A percentile compares a stretch with the other conserved stretches of the same genome.
These are phyloP conservation scores for Excoecaria cochinchinensis DNA, from an alignment of 345 rosid genomes.

Conservation along the genomic window DNA sequence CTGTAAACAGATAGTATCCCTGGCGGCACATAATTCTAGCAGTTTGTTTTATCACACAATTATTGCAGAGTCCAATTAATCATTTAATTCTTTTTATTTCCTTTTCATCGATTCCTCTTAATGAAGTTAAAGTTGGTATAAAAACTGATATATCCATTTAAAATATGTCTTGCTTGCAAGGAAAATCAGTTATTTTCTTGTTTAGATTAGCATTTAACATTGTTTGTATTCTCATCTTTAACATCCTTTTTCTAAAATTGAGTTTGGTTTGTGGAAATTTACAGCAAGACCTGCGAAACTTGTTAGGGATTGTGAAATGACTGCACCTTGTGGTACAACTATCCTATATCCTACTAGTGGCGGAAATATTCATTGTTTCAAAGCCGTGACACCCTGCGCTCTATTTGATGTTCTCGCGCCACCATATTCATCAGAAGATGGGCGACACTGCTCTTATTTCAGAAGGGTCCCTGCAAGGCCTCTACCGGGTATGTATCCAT, in stretches of 20 bases:
- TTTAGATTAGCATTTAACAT: background rate
- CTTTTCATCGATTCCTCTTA: background rate
- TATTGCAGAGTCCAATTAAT: background rate
- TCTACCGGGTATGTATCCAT: slow-evolving; percentile 62
- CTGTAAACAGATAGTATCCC: background rate
- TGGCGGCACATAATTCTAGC: background rate
- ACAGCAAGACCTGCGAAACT: slow-evolving; percentile 79
- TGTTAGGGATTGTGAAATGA: slow-evolving; percentile 67
- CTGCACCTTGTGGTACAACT: slow-evolving; percentile 60
- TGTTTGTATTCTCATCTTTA: background rate
- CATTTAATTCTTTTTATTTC: background rate
- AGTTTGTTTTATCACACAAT: background rate
- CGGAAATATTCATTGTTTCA: slow-evolving; percentile 84
- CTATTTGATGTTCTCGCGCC: slow-evolving; percentile 71
- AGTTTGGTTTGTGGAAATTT: slow-evolving; percentile 16
- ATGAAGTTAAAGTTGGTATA: background rate
- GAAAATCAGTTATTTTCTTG: background rate
- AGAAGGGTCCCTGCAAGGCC: slow-evolving; percentile 46
- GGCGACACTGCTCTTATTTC: slow-evolving; percentile 69
- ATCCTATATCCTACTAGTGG: slow-evolving; percentile 70
- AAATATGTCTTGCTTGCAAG: background rate
- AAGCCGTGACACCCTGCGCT: slow-evolving; percentile 72
- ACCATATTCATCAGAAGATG: slow-evolving; percentile 61
- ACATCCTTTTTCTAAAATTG: background rate
- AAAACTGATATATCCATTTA: background rate